These are phyloP conservation scores for Arctium lappa DNA, from an alignment of 129 eudicot species.

Conservation along the genomic window DNA sequence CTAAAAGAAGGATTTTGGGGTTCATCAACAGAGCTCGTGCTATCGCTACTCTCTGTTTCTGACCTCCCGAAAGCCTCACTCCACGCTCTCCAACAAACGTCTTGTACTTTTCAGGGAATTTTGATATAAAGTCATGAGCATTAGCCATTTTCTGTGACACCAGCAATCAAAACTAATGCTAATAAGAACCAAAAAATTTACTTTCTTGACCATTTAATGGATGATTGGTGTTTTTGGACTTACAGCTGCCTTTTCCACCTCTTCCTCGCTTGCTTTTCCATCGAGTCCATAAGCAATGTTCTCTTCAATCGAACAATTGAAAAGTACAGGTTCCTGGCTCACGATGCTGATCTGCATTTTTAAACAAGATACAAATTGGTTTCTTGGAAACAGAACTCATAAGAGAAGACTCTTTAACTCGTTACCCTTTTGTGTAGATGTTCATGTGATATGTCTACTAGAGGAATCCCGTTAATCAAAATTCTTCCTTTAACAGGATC, in stretches of 20 bases:
- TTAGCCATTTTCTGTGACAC: slow-evolving; percentile 84
- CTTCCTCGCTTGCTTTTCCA: slow-evolving; percentile 71
- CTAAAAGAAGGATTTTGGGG: slow-evolving; percentile 76
- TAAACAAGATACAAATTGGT: background rate
- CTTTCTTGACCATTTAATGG: background rate
- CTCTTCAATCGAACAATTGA: slow-evolving; percentile 95
- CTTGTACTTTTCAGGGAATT: slow-evolving; percentile 80
- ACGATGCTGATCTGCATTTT: slow-evolving; percentile 76
- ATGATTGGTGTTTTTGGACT: slow-evolving; percentile 26
- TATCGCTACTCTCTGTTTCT: slow-evolving; percentile 89
- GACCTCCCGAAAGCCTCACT: slow-evolving; percentile 92
- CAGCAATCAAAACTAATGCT: background rate
- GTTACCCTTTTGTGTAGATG: slow-evolving; percentile 83
- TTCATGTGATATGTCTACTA: slow-evolving; percentile 75
- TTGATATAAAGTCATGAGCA: slow-evolving; percentile 78
- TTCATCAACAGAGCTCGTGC: slow-evolving; percentile 87
- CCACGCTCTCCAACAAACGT: slow-evolving; percentile 94
- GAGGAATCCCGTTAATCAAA: slow-evolving; percentile 72
- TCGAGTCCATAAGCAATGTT: slow-evolving; percentile 88
- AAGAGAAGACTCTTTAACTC: background rate
- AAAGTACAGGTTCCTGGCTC: slow-evolving; percentile 95
- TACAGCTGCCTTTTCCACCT: slow-evolving; percentile 94
- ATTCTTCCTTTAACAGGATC: slow-evolving; percentile 82
- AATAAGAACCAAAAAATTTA: background rate
- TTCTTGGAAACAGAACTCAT: background rate